A percentile compares a stretch with the other conserved stretches of the same genome.
phyloP scores from a whole-genome alignment of 257 asterid species.

The Solanum sejunctum region DNA sequence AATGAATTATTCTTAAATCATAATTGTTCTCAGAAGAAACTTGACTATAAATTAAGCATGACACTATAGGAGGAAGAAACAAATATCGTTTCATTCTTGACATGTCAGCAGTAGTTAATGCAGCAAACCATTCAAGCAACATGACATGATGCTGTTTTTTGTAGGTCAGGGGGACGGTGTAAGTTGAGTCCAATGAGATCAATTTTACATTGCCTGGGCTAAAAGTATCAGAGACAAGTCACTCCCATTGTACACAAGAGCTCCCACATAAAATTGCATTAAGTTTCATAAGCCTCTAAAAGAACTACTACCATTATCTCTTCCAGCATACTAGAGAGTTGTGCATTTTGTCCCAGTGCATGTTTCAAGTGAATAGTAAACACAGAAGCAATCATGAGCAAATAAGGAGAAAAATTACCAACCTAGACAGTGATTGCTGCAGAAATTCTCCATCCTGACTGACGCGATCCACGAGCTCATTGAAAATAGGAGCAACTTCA shows the following conservation, averaged over 20 bases:
- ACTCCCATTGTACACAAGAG: neutral
- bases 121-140: neutral
- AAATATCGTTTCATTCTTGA: neutral
- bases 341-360: neutral
- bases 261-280: neutral
- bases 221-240: neutral
- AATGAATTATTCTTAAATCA: neutral
- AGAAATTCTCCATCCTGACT: slow-evolving; percentile 76
- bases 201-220: neutral
- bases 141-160: neutral
- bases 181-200: neutral
- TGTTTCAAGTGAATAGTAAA: neutral
- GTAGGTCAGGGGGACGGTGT: neutral
- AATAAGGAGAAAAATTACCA: neutral
- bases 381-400: neutral
- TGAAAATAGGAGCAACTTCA: slow-evolving; percentile 92
- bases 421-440: slow-evolving; percentile 91
- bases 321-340: neutral
- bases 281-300: neutral
- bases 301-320: neutral
- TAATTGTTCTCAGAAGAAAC: neutral
- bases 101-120: neutral
- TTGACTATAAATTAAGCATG: neutral
- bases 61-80: neutral
- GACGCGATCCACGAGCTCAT: slow-evolving; percentile 84